Base-by-base conservation (phyloP, 129 eudicot genomes). In the Mikania micrantha region DNA sequence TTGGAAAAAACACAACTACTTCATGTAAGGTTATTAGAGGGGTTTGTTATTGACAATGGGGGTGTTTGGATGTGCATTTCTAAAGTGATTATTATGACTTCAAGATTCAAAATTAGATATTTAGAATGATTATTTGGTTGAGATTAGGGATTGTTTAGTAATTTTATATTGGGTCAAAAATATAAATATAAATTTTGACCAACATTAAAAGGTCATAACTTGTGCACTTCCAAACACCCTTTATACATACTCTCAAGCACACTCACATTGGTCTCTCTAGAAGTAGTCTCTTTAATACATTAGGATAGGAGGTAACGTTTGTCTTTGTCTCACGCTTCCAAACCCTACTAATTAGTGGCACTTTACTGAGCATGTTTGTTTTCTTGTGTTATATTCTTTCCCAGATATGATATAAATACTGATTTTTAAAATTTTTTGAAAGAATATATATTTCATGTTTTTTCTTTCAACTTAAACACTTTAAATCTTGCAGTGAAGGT, bases 401-500 rank as follows among this genome's bases (percentile, higher is more conserved):
- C 11, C 15, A 29, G 25, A 59, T 31, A 31, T 31, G 0, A 24
- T 29, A 57, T 57, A 57, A 13, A 15, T 15, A 6, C 21, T 57
- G 63, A 2, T 57, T 32, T 7, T 29, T 31, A 6, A 47, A 52
- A 2, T 3, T 9, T 27, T 42, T n/a, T 66, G 44, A n/a, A 28
- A 66, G n/a, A 42, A 15, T 44, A n/a, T n/a, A n/a, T 45, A n/a
- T 17, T 47, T 50, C 47, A 7, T 57, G 52, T 12, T 17, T 9
- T n/a, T 5, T 53, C 31, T 47, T 19, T 72, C 17, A 48, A 40
- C 22, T 64, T 64, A 63, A 25, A 54, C 34, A 0, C 22, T 77
- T 60, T 28, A 52, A 50, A 67, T 60, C 40, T 49, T 57, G 41
- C 72, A 91, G 97, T 85, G 79, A 91, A 91, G 82, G 94, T 88